These are phyloP conservation scores for Polytrichum formosum DNA, from an alignment of 225 moss, liverwort and hornwort species.

Conservation along the genomic window DNA sequence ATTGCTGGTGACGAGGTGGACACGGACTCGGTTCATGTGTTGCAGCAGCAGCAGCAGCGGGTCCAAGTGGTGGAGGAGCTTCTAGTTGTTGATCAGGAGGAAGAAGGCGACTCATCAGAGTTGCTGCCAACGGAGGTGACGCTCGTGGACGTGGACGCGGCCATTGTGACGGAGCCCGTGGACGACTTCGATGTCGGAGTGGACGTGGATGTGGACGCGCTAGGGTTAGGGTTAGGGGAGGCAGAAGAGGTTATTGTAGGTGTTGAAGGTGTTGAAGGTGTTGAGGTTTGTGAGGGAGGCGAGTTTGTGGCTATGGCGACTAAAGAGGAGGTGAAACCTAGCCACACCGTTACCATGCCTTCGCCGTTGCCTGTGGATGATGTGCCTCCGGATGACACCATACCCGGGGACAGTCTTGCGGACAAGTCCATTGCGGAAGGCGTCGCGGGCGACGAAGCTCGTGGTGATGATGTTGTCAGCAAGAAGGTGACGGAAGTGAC, in stretches of 20 bases:
- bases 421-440: constrained; percentile 11
- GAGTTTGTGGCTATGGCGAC: neutral
- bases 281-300: neutral
- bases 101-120: neutral
- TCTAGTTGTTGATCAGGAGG: neutral
- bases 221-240: neutral
- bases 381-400: constrained; percentile 48
- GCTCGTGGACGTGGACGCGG: neutral
- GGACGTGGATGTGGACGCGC: neutral
- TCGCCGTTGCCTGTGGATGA: constrained; percentile 39
- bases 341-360: constrained; percentile 28
- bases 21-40: too few relatives aligned
- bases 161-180: constrained; percentile 8
- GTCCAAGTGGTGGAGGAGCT: too few relatives aligned
- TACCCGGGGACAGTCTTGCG: constrained; percentile 11
- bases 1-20: too few relatives aligned
- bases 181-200: constrained; percentile 4
- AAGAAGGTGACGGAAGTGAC: constrained; percentile 12
- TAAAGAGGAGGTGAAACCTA: constrained; percentile 28
- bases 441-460: constrained; percentile 4
- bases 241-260: neutral
- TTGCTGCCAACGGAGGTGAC: neutral
- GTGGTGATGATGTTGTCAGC: neutral
- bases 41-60: too few relatives aligned
- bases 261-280: neutral